A percentile compares a stretch with the other conserved stretches of the same genome.
Evolutionary conservation across 495 filamentous ascomycete genomes (phyloP).

Genomic region (Neohortaea acidophila): DNA sequence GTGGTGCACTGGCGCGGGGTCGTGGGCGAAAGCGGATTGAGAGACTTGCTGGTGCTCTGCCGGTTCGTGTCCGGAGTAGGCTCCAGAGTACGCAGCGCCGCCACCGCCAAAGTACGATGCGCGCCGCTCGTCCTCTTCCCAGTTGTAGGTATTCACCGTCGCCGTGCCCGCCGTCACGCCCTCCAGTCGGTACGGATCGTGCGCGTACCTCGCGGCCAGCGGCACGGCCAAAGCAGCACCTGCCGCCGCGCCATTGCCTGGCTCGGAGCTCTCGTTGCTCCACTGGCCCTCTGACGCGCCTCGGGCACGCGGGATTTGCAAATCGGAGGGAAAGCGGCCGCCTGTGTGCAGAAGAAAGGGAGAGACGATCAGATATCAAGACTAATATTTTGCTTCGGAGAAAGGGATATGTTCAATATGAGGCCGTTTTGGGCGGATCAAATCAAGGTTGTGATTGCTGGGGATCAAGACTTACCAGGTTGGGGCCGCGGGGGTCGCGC

Average conservation of each 20-base stretch:
- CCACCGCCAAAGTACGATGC: too few species aligned
- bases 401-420: not conserved
- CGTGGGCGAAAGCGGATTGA: too few species aligned
- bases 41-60: not conserved
- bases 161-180: conserved; percentile 7
- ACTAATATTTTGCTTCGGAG: not conserved
- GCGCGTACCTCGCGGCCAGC: conserved; percentile 9
- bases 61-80: too few species aligned
- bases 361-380: conserved; percentile 1
- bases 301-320: conserved; percentile 52
- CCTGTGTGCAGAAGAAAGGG: conserved; percentile 10
- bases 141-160: not conserved
- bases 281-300: conserved; percentile 3
- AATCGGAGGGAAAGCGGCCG: conserved; percentile 72
- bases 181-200: conserved; percentile 12
- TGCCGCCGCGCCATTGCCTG: conserved; percentile 42
- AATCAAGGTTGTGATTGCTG: not conserved
- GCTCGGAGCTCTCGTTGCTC: conserved; percentile 42
- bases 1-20: too few species aligned
- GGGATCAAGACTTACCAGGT: conserved; percentile 42
- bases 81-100: too few species aligned
- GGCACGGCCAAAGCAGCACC: conserved; percentile 37
- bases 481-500: conserved; percentile 42
- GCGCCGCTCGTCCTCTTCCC: not conserved
- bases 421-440: too few species aligned